Evolutionary conservation across 1,284 basidiomycete genomes (phyloP).

Genomic region (Moesziomyces aphidis): DNA sequence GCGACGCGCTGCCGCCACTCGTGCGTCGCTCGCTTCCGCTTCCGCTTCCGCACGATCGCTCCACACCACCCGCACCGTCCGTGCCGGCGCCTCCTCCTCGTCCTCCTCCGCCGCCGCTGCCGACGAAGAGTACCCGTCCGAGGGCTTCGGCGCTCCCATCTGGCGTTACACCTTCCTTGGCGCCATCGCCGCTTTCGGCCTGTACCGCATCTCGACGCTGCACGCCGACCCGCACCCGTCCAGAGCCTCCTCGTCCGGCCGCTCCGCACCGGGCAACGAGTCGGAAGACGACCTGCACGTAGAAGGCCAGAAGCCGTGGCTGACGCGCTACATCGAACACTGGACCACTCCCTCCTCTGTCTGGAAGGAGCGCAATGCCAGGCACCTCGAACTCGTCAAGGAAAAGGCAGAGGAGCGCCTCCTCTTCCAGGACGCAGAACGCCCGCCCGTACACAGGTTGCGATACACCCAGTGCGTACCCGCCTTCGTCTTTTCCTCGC

Average conservation of each 20-base stretch:
- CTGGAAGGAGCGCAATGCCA: conserved; percentile 53
- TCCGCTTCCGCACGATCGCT: conserved; percentile 31
- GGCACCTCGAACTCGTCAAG: conserved; percentile 51
- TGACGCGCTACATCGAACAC: conserved; percentile 60
- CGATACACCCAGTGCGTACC: conserved; percentile 52
- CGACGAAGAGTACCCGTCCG: conserved; percentile 38
- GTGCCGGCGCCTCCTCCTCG: conserved; percentile 29
- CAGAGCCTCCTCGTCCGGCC: conserved; percentile 47
- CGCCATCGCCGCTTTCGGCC: conserved; percentile 40
- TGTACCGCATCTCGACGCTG: conserved; percentile 54
- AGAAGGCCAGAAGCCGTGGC: conserved; percentile 54
- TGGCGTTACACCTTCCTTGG: conserved; percentile 57
- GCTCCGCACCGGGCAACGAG: conserved; percentile 52
- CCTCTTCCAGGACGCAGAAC: conserved; percentile 60
- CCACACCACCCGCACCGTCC: conserved; percentile 39
- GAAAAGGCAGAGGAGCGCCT: conserved; percentile 56
- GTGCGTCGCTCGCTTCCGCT: conserved; percentile 7
- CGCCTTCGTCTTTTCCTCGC: background rate
- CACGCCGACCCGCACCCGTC: conserved; percentile 54
- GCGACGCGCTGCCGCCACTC: conserved; percentile 18
- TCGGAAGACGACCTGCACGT: conserved; percentile 48
- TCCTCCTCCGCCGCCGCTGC: conserved; percentile 18
- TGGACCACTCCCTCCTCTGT: conserved; percentile 45
- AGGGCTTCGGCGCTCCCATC: conserved; percentile 55
- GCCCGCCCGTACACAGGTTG: conserved; percentile 57